phyloP scores from a whole-genome alignment of 2,329 filamentous ascomycete genomes.

The Ceratocystis albifundus region DNA sequence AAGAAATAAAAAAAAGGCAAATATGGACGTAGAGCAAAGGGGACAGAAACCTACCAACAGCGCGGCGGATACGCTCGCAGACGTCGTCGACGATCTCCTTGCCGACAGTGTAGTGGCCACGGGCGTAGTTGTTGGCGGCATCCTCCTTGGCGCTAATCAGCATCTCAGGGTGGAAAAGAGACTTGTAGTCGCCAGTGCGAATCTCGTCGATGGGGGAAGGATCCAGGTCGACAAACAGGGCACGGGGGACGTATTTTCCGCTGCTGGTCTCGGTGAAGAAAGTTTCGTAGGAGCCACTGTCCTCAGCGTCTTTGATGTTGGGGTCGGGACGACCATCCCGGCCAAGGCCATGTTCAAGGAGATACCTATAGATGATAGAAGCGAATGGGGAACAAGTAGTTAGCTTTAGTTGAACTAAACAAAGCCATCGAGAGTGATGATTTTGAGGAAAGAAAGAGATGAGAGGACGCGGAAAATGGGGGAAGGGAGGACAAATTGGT shows the following conservation, averaged over 20 bases:
- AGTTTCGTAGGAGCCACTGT: conserved; percentile 56
- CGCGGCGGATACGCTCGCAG: conserved; percentile 57
- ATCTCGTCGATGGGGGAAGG: conserved; percentile 65
- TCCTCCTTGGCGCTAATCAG: conserved; percentile 65
- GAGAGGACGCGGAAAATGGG: neutral
- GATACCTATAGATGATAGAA: conserved; percentile 41
- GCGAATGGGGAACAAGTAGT: neutral
- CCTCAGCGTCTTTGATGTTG: conserved; percentile 46
- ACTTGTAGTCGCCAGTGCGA: conserved; percentile 54
- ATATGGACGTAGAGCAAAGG: neutral
- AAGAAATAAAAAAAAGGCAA: neutral
- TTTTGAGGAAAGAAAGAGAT: neutral
- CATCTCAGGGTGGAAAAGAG: conserved; percentile 61
- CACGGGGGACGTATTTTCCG: conserved; percentile 61
- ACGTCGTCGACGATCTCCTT: conserved; percentile 65
- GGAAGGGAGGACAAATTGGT: conserved; percentile 24
- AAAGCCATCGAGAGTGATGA: neutral
- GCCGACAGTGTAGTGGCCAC: conserved; percentile 64
- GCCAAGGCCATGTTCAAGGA: conserved; percentile 60
- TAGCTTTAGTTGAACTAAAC: neutral
- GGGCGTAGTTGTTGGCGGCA: conserved; percentile 67
- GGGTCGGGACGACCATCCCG: conserved; percentile 53
- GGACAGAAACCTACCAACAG: conserved; percentile 43
- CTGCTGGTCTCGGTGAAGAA: conserved; percentile 63
- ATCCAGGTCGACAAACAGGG: conserved; percentile 62